These are phyloP conservation scores for Phoma herbarum DNA, from an alignment of 2,329 filamentous ascomycete species.

Conservation along the genomic window DNA sequence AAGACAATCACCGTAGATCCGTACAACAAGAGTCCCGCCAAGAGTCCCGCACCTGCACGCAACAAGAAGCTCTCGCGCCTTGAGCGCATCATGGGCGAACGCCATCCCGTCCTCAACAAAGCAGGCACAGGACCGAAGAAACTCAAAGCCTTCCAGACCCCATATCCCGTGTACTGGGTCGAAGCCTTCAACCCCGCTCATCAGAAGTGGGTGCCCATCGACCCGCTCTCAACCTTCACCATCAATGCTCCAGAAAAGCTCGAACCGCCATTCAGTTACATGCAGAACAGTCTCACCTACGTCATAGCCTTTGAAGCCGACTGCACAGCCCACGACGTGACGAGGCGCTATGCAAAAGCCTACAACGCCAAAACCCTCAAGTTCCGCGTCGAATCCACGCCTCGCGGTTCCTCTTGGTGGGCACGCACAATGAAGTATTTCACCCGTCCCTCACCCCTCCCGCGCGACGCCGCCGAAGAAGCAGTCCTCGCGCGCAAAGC, in stretches of 20 bases:
- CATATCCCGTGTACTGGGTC: conserved; percentile 90
- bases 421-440: conserved; percentile 59
- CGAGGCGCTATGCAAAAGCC: conserved; percentile 83
- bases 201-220: conserved; percentile 91
- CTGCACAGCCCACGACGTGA: conserved; percentile 82
- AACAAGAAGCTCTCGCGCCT: conserved; percentile 45
- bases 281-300: conserved; percentile 80
- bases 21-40: conserved; percentile 39
- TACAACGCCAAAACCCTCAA: conserved; percentile 91
- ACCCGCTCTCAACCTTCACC: conserved; percentile 81
- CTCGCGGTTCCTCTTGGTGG: conserved; percentile 66
- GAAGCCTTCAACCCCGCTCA: conserved; percentile 86
- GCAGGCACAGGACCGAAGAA: conserved; percentile 47
- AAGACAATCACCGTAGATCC: conserved; percentile 44
- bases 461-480: conserved; percentile 86
- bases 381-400: conserved; percentile 75
- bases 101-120: conserved; percentile 36
- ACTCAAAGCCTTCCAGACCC: conserved; percentile 70
- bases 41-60: conserved; percentile 31
- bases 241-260: conserved; percentile 78
- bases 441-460: conserved; percentile 49
- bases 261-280: conserved; percentile 83
- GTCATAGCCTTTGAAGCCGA: conserved; percentile 86
- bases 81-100: conserved; percentile 44
- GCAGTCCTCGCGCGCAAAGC: conserved; percentile 76